Conservation (phyloP, 768 basidiomycete species). For the Leccinum broughii region DNA sequence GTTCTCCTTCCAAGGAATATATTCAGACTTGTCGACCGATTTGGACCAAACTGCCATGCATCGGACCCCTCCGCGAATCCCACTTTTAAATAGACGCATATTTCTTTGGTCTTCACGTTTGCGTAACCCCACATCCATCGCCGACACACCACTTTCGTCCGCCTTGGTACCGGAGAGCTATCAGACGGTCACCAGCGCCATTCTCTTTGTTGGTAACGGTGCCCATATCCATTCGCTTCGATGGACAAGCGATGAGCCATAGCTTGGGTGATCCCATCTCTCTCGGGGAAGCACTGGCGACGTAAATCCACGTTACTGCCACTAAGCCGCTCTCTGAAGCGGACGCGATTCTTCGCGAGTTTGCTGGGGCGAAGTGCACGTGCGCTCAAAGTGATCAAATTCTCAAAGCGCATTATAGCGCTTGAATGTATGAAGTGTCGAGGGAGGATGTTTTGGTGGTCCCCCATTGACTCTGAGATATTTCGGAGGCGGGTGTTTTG, state of each 20-base stretch:
- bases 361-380: conserved; percentile 38
- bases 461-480: conserved; percentile 28
- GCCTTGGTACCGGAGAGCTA: too few relatives aligned
- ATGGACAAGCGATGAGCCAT: conserved; percentile 61
- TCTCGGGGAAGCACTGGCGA: conserved; percentile 42
- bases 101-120: conserved; percentile 16
- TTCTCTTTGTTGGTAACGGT: conserved; percentile 40
- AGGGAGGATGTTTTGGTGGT: conserved; percentile 19
- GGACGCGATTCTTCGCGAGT: conserved; percentile 37
- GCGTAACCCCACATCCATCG: too few relatives aligned
- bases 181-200: too few relatives aligned
- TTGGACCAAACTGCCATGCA: conserved; percentile 37
- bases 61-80: conserved; percentile 38
- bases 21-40: conserved; percentile 44
- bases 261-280: conserved; percentile 51
- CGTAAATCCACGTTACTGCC: conserved; percentile 30
- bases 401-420: conserved; percentile 38
- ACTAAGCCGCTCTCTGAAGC: conserved; percentile 10
- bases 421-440: conserved; percentile 23
- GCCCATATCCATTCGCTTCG: conserved; percentile 56
- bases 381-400: conserved; percentile 42
- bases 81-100: conserved; percentile 27
- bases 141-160: too few relatives aligned
- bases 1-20: conserved; percentile 36
- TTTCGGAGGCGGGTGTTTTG: conserved; percentile 29